Evolutionary conservation across 2,329 filamentous ascomycete genomes (phyloP), one percentile per base, ranked within the genome.

Genomic region (Cucurbitaria berberidis): DNA sequence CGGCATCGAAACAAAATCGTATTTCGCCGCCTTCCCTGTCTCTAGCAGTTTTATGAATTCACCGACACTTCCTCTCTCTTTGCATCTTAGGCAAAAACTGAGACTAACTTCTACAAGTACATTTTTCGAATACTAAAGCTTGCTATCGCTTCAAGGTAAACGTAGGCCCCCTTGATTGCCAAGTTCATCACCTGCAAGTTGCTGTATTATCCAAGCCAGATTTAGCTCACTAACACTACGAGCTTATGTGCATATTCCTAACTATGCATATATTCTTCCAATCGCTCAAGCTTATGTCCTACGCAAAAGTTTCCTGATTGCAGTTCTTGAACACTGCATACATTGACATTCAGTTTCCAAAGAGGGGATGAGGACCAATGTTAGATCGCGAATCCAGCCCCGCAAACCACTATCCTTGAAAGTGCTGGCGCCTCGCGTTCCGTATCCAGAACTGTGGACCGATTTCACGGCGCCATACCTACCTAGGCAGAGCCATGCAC

Each of bases 301-400:
- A 16, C 13, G 15, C 30, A n/a, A 4, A n/a, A 5, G 6, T 16
- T 10, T 34, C 13, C 3, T 4, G 13, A n/a, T 5, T 34, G 36
- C 36, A n/a, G 36, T 24, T 21, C 5, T 11, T 21, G 19, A 24
- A 39, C 21, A 22, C 15, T 7, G 35, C 13, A 9, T n/a, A n/a
- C 40, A 24, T 13, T 26, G 40, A 18, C 22, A 29, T 13, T 3
- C 22, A 4, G 29, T 16, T 26, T 15, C n/a, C 13, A 24, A 30
- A 29, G 24, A 42, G 29, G n/a, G 40, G 2, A 42, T 9, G 24
- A 29, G 40, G 18, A 29, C 10, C 4, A 26, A 42, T 29, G 26
- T 29, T 29, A 24, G 40, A 15, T 42, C 40, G 40, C 24, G 24
- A 42, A 42, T 42, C 40, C 29, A 42, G 40, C 40, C 40, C 40